These are phyloP conservation scores for Mucuna pruriens DNA, from an alignment of 306 rosid species.

Conservation along the genomic window DNA sequence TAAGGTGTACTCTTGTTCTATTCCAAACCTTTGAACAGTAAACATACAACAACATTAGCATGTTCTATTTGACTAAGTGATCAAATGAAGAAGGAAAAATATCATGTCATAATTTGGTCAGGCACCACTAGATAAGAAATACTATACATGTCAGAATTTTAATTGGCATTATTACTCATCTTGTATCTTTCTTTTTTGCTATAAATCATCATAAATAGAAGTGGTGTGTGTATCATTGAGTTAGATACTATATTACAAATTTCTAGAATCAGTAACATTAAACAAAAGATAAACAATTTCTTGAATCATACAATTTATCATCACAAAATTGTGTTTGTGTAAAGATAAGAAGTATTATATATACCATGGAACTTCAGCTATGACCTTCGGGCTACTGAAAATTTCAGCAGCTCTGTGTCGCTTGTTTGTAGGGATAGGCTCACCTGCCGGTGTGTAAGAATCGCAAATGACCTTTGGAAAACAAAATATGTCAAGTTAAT, in stretches of 20 bases:
- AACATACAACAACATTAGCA: constrained; percentile 46
- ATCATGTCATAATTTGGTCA: neutral
- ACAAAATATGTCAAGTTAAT: constrained; percentile 33
- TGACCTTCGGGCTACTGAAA: constrained; percentile 78
- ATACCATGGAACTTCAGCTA: constrained; percentile 87
- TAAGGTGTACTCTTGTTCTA: constrained; percentile 98
- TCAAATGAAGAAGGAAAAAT: constrained; percentile 4
- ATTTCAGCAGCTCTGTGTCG: constrained; percentile 86
- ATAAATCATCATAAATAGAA: constrained; percentile 14
- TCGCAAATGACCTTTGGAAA: constrained; percentile 84
- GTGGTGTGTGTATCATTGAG: neutral
- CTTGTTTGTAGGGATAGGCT: constrained; percentile 97
- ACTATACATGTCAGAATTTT: neutral
- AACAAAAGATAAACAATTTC: neutral
- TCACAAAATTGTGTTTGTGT: constrained; percentile 4
- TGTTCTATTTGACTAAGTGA: neutral
- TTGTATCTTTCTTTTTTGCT: neutral
- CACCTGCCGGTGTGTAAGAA: constrained; percentile 87
- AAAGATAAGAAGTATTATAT: constrained; percentile 19
- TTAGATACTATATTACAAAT: neutral
- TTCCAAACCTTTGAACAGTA: constrained; percentile 78
- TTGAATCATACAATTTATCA: constrained; percentile 20
- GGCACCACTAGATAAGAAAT: constrained; percentile 7
- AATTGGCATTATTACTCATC: constrained; percentile 10
- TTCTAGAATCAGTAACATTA: neutral